Conservation (phyloP, 2,329 filamentous ascomycete species). For the Trichoderma lentiforme region DNA sequence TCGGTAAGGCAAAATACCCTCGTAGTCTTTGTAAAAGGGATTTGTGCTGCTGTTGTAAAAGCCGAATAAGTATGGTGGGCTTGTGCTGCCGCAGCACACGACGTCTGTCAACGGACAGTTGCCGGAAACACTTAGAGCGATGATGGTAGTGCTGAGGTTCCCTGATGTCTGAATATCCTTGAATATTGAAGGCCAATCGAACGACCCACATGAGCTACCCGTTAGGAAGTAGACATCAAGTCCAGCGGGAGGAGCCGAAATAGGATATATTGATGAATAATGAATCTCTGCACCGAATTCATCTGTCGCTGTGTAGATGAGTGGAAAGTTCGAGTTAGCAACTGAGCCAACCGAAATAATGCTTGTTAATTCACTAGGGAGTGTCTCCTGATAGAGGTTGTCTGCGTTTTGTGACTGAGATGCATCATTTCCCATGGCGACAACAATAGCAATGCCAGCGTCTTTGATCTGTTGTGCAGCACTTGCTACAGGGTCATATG, state of each 20-base stretch:
- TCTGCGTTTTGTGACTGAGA: not conserved
- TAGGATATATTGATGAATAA: not conserved
- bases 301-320: not conserved
- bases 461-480: not conserved
- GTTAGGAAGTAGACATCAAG: not conserved
- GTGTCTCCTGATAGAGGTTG: not conserved
- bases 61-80: not conserved
- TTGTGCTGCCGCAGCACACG: not conserved
- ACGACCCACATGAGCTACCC: not conserved
- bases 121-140: not conserved
- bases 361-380: not conserved
- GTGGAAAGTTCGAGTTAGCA: not conserved
- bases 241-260: not conserved
- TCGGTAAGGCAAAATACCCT: not conserved
- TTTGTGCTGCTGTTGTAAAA: not conserved
- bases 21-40: not conserved
- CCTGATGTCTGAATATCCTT: not conserved
- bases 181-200: not conserved
- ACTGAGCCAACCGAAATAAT: not conserved
- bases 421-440: conserved; percentile 8
- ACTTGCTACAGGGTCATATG: not conserved
- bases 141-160: not conserved
- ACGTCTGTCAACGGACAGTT: not conserved
- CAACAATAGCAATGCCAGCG: not conserved
- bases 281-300: not conserved